Evolutionary conservation across 2,329 filamentous ascomycete species (phyloP).

Genomic region (Cercospora zeina): DNA sequence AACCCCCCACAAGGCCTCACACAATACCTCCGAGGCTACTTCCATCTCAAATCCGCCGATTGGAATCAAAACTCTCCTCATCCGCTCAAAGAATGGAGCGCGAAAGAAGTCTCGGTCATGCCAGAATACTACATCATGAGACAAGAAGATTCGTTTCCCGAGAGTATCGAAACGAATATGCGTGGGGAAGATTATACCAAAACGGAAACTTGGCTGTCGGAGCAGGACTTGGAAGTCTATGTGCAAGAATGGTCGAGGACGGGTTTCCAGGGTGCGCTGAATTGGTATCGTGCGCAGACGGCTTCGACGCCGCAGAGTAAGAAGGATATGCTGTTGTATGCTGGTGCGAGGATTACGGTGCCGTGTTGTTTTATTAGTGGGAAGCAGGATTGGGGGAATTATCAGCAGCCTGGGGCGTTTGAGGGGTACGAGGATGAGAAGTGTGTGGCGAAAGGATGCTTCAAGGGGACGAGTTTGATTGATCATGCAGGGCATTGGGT

Average conservation of each 20-base stretch:
- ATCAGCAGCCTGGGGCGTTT: conserved; percentile 64
- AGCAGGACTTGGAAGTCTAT: conserved; percentile 61
- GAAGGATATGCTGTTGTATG: conserved; percentile 59
- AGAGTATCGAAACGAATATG: conserved; percentile 59
- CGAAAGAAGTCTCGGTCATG: conserved; percentile 59
- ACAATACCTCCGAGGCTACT: conserved; percentile 65
- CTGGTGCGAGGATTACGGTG: conserved; percentile 61
- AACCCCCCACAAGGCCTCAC: conserved; percentile 55
- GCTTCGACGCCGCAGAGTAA: conserved; percentile 45
- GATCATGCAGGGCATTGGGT: conserved; percentile 69
- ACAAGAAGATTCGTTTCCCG: conserved; percentile 58
- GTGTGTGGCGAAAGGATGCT: conserved; percentile 49
- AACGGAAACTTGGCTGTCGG: conserved; percentile 57
- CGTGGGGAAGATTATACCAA: conserved; percentile 50
- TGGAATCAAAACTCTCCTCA: conserved; percentile 54
- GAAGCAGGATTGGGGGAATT: conserved; percentile 65
- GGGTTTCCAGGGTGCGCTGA: conserved; percentile 65
- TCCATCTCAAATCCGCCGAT: conserved; percentile 66
- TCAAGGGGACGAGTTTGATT: conserved; percentile 55
- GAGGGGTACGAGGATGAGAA: conserved; percentile 54
- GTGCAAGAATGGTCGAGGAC: conserved; percentile 61
- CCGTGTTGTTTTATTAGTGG: conserved; percentile 64
- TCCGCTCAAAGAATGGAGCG: conserved; percentile 58
- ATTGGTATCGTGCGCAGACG: conserved; percentile 66
- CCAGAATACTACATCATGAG: conserved; percentile 71